Conservation (phyloP, 768 basidiomycete genomes). For the Serpula lacrymans region DNA sequence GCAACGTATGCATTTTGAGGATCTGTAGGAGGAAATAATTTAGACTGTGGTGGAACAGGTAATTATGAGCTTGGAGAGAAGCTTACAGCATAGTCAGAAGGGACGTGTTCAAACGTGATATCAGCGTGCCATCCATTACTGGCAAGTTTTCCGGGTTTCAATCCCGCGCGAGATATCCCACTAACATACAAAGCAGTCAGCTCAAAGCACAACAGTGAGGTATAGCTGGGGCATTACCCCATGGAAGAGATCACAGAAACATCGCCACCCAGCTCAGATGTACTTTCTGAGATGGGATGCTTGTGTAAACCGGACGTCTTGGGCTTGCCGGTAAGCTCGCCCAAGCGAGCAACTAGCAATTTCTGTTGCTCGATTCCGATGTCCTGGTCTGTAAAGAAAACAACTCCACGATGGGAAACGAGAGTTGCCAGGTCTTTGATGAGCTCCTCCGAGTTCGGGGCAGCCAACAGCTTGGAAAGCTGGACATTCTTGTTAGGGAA, state of each 20-base stretch:
- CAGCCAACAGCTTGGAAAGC: slow-evolving; percentile 41
- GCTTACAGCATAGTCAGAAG: slow-evolving; percentile 53
- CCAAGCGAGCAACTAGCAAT: slow-evolving; percentile 44
- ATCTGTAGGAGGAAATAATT: slow-evolving; percentile 19
- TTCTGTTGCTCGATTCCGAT: slow-evolving; percentile 49
- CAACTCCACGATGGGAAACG: slow-evolving; percentile 55
- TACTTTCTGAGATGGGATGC: slow-evolving; percentile 52
- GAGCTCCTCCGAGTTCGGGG: slow-evolving; percentile 36
- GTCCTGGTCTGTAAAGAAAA: slow-evolving; percentile 60
- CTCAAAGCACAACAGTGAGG: background rate
- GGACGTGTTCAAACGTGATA: slow-evolving; percentile 59
- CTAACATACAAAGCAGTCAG: slow-evolving; percentile 15
- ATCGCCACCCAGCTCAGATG: slow-evolving; percentile 49
- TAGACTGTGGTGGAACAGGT: background rate
- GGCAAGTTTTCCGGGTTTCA: slow-evolving; percentile 30
- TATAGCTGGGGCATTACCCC: slow-evolving; percentile 26
- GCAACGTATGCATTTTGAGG: slow-evolving; percentile 32
- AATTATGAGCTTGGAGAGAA: background rate
- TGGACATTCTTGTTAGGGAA: slow-evolving; percentile 44
- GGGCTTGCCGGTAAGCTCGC: slow-evolving; percentile 48
- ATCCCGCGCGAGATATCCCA: slow-evolving; percentile 37
- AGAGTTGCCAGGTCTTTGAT: slow-evolving; percentile 53
- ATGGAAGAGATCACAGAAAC: slow-evolving; percentile 49
- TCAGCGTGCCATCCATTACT: slow-evolving; percentile 52
- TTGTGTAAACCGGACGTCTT: slow-evolving; percentile 45